Percentiles rank a stretch among this genome's conserved stretches.
phyloP scores from a whole-genome alignment of 192 early-diverging fungal genomes.

The Mortierella claussenii region DNA sequence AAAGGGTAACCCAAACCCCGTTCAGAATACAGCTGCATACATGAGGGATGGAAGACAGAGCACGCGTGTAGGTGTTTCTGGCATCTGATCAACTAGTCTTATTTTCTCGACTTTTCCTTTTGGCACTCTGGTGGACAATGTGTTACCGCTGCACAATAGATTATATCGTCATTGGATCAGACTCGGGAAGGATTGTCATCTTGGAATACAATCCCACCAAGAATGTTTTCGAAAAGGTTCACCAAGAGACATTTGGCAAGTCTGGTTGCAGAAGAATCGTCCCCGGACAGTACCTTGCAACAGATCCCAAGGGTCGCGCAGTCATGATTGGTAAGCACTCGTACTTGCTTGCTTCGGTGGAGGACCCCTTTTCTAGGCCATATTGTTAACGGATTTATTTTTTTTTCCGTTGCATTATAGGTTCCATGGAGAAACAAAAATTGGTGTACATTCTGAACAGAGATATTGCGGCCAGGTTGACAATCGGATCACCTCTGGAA shows the following conservation, averaged over 20 bases:
- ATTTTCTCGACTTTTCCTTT: too few species aligned
- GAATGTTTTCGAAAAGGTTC: constrained; percentile 82
- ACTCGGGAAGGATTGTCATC: constrained; percentile 90
- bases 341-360: neutral
- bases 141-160: too few species aligned
- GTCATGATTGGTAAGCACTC: constrained; percentile 82
- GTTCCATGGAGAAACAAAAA: constrained; percentile 93
- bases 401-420: too few species aligned
- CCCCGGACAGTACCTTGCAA: constrained; percentile 95
- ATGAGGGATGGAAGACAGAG: too few species aligned
- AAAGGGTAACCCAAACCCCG: constrained; percentile 77
- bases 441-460: constrained; percentile 97
- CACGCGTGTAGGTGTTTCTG: too few species aligned
- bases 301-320: constrained; percentile 96
- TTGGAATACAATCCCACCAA: constrained; percentile 86
- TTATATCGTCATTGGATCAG: constrained; percentile 89
- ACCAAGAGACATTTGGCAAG: constrained; percentile 95
- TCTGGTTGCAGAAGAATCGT: constrained; percentile 89
- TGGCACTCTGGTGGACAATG: too few species aligned
- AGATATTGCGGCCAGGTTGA: constrained; percentile 82
- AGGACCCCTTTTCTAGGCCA: neutral
- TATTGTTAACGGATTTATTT: too few species aligned
- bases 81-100: too few species aligned
- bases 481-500: constrained; percentile 96
- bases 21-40: too few species aligned